phyloP scores from a whole-genome alignment of 805 yeast genomes.

The Yarrowia divulgata region DNA sequence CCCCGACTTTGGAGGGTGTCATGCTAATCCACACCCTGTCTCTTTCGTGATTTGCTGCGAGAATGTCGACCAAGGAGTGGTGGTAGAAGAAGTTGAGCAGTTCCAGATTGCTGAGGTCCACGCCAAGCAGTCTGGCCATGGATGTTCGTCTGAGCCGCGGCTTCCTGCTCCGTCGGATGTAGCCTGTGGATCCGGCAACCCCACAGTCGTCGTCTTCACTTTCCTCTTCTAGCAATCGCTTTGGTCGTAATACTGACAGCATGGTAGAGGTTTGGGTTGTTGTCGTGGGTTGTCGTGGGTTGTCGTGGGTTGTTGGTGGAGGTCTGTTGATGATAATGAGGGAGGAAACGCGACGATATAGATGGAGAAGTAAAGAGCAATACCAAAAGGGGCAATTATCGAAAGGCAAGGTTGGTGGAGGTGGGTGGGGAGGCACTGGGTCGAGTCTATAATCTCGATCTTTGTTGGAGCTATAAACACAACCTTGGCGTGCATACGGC shows the following conservation, averaged over 20 bases:
- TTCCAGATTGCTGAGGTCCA: conserved; percentile 8
- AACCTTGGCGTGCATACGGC: too few species aligned
- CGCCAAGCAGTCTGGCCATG: conserved; percentile 16
- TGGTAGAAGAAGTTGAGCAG: conserved; percentile 25
- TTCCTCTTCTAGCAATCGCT: background rate
- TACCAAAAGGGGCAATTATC: too few species aligned
- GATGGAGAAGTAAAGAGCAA: too few species aligned
- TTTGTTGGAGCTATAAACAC: too few species aligned
- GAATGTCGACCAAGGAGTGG: conserved; percentile 10
- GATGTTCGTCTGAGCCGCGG: conserved; percentile 7
- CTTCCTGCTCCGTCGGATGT: background rate
- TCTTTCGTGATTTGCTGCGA: background rate
- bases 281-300: background rate
- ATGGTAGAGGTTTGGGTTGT: background rate
- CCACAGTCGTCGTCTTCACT: background rate
- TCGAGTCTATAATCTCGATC: too few species aligned
- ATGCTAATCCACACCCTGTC: conserved; percentile 1
- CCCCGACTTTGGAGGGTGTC: background rate
- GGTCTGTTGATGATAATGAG: too few species aligned
- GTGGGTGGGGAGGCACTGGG: too few species aligned
- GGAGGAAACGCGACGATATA: too few species aligned
- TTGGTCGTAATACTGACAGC: background rate
- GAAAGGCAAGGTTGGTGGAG: too few species aligned
- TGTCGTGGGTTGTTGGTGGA: background rate
- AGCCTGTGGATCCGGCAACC: background rate